These are phyloP conservation scores for Trametes versicolor DNA, from an alignment of 1,284 basidiomycete genomes.

Conservation along the genomic window DNA sequence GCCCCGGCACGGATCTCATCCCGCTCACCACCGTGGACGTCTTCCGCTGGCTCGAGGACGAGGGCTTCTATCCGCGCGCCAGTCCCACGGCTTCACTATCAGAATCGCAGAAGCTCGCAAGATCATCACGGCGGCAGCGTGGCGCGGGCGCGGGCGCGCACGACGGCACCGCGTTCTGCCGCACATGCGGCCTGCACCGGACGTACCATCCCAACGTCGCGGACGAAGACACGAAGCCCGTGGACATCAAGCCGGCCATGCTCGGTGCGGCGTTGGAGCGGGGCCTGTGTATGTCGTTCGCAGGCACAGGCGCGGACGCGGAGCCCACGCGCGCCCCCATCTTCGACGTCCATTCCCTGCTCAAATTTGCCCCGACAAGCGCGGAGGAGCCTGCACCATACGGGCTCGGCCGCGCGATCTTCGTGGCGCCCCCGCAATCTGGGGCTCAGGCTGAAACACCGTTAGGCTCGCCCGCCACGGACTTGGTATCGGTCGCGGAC, in stretches of 20 bases:
- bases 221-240: conserved; percentile 25
- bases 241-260: conserved; percentile 20
- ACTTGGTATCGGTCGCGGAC: conserved; percentile 38
- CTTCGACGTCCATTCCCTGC: conserved; percentile 37
- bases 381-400: conserved; percentile 26
- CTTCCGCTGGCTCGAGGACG: conserved; percentile 65
- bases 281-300: conserved; percentile 33
- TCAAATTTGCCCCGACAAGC: conserved; percentile 7
- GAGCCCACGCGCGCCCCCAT: conserved; percentile 33
- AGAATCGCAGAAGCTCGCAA: conserved; percentile 6
- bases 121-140: conserved; percentile 16
- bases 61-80: conserved; percentile 56
- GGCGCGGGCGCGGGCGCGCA: conserved; percentile 9
- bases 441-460: conserved; percentile 4
- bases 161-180: conserved; percentile 38
- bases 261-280: conserved; percentile 19
- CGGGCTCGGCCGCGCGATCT: conserved; percentile 26
- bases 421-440: conserved; percentile 16
- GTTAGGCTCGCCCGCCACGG: conserved; percentile 11
- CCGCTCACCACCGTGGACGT: conserved; percentile 63
- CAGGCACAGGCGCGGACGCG: conserved; percentile 17
- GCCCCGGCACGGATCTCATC: conserved; percentile 36
- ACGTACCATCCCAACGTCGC: conserved; percentile 34
- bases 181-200: conserved; percentile 43
- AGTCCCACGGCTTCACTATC: conserved; percentile 24